Evolutionary conservation across 2,329 filamentous ascomycete species (phyloP).

Genomic region (Fusarium ambrosium): DNA sequence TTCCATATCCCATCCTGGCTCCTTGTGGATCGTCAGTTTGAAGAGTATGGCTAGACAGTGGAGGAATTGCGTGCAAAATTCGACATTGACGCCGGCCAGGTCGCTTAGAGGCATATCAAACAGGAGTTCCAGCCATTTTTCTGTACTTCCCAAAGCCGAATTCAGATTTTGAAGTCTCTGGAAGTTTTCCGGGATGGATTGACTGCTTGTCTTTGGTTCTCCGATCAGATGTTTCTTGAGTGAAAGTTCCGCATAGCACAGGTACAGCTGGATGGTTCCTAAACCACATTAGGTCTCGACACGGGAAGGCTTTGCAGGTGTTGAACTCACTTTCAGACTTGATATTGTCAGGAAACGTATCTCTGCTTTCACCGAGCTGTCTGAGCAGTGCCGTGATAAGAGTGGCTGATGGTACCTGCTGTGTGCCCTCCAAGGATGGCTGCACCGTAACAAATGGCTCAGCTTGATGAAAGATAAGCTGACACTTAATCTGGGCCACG

Average conservation of each 20-base stretch:
- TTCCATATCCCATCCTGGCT: constrained; percentile 19
- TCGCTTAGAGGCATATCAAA: constrained; percentile 8
- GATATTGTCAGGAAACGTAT: not conserved
- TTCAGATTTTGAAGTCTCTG: constrained; percentile 28
- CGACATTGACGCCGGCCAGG: constrained; percentile 32
- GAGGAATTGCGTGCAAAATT: constrained; percentile 27
- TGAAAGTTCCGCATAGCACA: constrained; percentile 22
- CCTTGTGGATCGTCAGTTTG: constrained; percentile 21
- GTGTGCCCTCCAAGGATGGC: not conserved
- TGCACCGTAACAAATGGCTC: not conserved
- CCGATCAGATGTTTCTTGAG: constrained; percentile 20
- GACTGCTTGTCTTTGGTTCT: not conserved
- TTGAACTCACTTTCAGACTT: constrained; percentile 9
- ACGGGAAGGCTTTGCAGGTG: fast-evolving
- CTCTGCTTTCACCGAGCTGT: constrained; percentile 10
- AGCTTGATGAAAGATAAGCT: constrained; percentile 26
- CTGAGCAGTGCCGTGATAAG: constrained; percentile 12
- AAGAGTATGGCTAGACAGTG: constrained; percentile 32
- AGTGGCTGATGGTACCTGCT: not conserved
- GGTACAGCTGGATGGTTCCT: constrained; percentile 12
- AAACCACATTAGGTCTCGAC: too few relatives aligned
- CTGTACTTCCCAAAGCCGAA: constrained; percentile 6
- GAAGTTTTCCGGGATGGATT: not conserved
- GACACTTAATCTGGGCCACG: constrained; percentile 23
- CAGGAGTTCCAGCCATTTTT: constrained; percentile 16